Evolutionary conservation across 2,329 filamentous ascomycete species (phyloP).

Genomic region (Blumeria hordei): DNA sequence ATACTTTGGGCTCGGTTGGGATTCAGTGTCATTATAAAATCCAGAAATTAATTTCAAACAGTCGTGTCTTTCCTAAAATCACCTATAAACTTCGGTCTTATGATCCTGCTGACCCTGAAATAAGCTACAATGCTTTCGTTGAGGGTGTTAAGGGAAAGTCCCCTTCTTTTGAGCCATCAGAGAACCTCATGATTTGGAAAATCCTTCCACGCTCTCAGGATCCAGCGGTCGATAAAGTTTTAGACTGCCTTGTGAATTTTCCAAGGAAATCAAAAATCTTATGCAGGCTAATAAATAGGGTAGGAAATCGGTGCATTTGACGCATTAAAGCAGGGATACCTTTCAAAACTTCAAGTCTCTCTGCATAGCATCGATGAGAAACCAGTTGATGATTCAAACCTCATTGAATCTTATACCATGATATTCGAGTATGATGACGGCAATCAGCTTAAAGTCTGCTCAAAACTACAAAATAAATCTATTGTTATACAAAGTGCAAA

Average conservation of each 20-base stretch:
- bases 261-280: background rate
- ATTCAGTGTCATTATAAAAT: background rate
- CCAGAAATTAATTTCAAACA: background rate
- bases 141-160: slow-evolving; percentile 1
- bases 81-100: slow-evolving; percentile 3
- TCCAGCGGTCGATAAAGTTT: slow-evolving; percentile 8
- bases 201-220: slow-evolving; percentile 6
- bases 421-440: slow-evolving; percentile 7
- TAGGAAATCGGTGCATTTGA: slow-evolving; percentile 9
- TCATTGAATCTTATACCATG: slow-evolving; percentile 10
- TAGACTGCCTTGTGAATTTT: slow-evolving; percentile 8
- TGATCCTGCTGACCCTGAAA: slow-evolving; percentile 7
- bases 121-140: slow-evolving; percentile 7
- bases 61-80: slow-evolving; percentile 4
- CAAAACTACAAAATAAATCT: background rate
- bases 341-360: slow-evolving; percentile 10
- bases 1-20: slow-evolving; percentile 3
- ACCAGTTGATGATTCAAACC: slow-evolving; percentile 4
- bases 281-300: background rate
- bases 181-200: slow-evolving; percentile 4
- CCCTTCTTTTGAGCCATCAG: slow-evolving; percentile 2
- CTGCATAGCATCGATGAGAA: slow-evolving; percentile 6
- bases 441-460: background rate
- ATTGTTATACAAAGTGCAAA: slow-evolving; percentile 2
- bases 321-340: slow-evolving; percentile 7